Evolutionary conservation across 2,329 filamentous ascomycete genomes (phyloP), one percentile per base, ranked within the genome.

Genomic region (Tolypocladium album): DNA sequence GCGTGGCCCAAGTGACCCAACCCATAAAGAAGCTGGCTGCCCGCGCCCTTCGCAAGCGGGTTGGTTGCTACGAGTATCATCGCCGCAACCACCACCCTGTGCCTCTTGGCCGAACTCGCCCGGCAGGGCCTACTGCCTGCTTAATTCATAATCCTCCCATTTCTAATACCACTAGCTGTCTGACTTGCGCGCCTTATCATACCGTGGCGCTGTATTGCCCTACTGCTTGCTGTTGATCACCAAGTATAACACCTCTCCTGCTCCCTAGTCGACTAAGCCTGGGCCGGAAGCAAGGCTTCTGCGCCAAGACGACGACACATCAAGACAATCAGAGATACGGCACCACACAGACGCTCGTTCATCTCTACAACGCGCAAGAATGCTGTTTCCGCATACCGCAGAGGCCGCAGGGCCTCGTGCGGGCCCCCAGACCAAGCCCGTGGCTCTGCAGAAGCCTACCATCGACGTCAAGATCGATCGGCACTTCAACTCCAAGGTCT

Each of bases 401-500:
- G 59, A 58, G 13, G 43, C 55, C 27, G 39, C 34, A 20, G 47
- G 45, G 17, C 57, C 40, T 40, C 55, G 58, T 4, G 36, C 55
- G 0, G 56, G 40, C 34, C 42, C 42, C 38, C 39, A 39, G 38
- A 1, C 40, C 57, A 58, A 62, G 56, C 47, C 63, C 20, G 36
- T 60, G 40, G 53, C 55, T 45, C 56, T 59, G 56, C 61, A 61
- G 59, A 75, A 72, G 65, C 67, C 76, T 43, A 72, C 68, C 66
- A 76, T 84, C 66, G 72, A 74, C 52, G 73, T 85, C 69, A 72
- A 75, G 58, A 74, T 85, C 58, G 74, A 81, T 65, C 75, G 79
- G 68, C 79, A 85, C 73, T 83, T 76, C 70, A 75, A 65, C 63
- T 77, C 79, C 67, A 82, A 81, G 68, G 76, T 83, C 55, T 85